Conservation (phyloP, 208 protist genomes). For the Novymonas esmeraldas region DNA sequence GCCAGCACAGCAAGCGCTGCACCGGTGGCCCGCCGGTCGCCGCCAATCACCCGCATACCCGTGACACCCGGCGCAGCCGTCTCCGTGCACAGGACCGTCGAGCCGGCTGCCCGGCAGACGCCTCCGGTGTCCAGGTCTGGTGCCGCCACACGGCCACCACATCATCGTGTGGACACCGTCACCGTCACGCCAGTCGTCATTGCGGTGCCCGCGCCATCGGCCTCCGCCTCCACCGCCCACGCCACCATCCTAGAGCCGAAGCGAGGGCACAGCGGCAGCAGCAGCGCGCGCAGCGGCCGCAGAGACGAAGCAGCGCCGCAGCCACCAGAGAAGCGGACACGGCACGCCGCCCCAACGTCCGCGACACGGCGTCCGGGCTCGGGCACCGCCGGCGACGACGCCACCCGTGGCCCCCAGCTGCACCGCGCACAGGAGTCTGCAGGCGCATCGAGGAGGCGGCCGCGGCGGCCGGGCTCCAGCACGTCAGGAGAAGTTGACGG, state of each 20-base stretch:
- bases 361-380: neutral
- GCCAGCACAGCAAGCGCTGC: too few species aligned
- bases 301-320: neutral
- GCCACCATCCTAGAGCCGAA: too few species aligned
- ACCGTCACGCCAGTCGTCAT: too few species aligned
- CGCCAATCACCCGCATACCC: neutral
- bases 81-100: neutral
- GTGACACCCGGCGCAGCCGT: neutral
- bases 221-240: too few species aligned
- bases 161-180: too few species aligned
- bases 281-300: too few species aligned
- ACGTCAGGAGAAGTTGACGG: neutral
- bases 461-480: neutral
- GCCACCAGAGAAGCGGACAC: neutral
- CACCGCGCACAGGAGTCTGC: neutral
- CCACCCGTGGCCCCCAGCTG: neutral
- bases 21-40: too few species aligned
- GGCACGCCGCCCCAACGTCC: neutral
- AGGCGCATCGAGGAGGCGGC: too few species aligned
- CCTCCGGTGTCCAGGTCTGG: neutral
- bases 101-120: neutral
- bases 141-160: too few species aligned
- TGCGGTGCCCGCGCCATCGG: too few species aligned
- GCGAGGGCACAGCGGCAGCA: too few species aligned
- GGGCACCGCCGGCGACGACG: neutral